phyloP scores from a whole-genome alignment of 2,329 filamentous ascomycete species.

The Colletotrichum sidae region DNA sequence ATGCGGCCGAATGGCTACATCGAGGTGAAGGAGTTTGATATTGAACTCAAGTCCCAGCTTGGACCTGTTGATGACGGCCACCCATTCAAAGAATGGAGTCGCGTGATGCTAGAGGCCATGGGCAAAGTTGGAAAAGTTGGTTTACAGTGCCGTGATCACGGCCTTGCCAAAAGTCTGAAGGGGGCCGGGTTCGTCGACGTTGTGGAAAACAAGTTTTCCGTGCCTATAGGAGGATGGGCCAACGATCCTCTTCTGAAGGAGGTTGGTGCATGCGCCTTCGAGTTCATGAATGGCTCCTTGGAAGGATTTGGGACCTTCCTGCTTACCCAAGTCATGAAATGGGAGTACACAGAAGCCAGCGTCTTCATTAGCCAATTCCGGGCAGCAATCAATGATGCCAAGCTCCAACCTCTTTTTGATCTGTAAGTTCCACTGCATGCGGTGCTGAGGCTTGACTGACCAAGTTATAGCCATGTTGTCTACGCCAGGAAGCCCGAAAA shows the following conservation, averaged over 20 bases:
- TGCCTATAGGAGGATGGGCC: background rate
- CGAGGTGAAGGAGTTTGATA: background rate
- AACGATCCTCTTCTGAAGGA: background rate
- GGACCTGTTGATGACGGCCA: background rate
- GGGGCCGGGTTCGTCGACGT: background rate
- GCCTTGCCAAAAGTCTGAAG: background rate
- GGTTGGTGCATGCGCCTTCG: background rate
- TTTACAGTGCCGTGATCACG: background rate
- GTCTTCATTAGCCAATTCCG: background rate
- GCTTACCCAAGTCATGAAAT: background rate
- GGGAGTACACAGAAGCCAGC: background rate
- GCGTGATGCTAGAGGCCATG: background rate
- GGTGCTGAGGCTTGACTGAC: too few relatives aligned
- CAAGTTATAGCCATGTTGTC: too few relatives aligned
- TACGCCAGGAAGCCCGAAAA: too few relatives aligned
- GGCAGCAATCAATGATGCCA: background rate
- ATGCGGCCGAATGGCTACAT: background rate
- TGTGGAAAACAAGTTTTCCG: background rate
- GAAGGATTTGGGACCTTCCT: background rate
- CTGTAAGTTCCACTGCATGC: background rate
- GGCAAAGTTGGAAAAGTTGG: background rate
- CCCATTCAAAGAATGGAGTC: background rate
- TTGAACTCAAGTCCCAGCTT: background rate
- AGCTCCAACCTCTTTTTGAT: background rate
- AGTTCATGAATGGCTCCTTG: background rate